A percentile compares a stretch with the other conserved stretches of the same genome.
These are phyloP conservation scores for Malassezia caprae DNA, from an alignment of 1,284 basidiomycete genomes.

Conservation along the genomic window DNA sequence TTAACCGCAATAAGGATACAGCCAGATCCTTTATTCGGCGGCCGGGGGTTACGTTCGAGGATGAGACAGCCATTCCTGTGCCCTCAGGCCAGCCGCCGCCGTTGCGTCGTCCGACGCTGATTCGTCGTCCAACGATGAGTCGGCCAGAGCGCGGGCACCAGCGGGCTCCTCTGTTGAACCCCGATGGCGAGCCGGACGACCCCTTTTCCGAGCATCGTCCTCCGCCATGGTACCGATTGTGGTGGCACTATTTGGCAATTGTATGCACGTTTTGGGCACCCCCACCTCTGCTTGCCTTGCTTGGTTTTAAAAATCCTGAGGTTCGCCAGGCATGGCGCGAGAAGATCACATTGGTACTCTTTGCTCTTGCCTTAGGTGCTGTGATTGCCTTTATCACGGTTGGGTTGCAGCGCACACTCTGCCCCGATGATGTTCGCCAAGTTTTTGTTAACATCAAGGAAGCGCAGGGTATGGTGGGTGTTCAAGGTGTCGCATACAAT, in stretches of 20 bases:
- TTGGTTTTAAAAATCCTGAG: constrained; percentile 27
- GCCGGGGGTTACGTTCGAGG: constrained; percentile 20
- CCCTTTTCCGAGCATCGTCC: constrained; percentile 6
- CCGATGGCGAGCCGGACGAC: constrained; percentile 15
- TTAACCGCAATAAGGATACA: constrained; percentile 10
- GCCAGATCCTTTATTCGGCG: constrained; percentile 43
- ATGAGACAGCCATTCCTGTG: constrained; percentile 36
- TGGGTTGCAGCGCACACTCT: constrained; percentile 82
- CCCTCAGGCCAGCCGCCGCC: constrained; percentile 40
- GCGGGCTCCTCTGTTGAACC: constrained; percentile 60
- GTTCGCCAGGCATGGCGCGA: constrained; percentile 47
- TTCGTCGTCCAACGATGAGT: constrained; percentile 58
- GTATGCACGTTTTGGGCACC: constrained; percentile 43
- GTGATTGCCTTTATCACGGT: constrained; percentile 85
- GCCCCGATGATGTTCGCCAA: constrained; percentile 54
- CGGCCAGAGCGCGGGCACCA: constrained; percentile 59
- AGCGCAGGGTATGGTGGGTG: constrained; percentile 53
- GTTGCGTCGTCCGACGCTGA: constrained; percentile 43
- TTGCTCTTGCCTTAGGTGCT: constrained; percentile 57
- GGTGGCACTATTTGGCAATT: constrained; percentile 16
- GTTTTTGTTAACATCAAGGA: constrained; percentile 8
- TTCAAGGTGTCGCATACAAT: constrained; percentile 71
- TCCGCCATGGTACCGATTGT: constrained; percentile 1
- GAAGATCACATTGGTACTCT: constrained; percentile 39
- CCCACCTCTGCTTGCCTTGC: constrained; percentile 47